Evolutionary conservation across 768 basidiomycete genomes (phyloP), one percentile per base, ranked within the genome.

Genomic region (Galerina marginata): DNA sequence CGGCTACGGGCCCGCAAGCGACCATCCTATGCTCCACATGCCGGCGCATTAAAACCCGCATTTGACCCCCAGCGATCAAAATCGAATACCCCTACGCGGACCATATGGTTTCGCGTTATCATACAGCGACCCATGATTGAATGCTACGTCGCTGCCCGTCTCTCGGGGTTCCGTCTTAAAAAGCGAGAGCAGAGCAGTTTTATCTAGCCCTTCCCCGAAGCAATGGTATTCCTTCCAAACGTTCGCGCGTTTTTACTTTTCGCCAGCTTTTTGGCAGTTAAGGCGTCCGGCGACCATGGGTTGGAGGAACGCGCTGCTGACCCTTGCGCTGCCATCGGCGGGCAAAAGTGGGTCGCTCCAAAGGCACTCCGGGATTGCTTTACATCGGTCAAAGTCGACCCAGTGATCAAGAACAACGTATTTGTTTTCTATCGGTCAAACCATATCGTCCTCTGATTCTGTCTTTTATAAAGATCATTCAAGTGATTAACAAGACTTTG

Each of bases 401-500:
- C 75, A 16, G 74, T 67, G 0, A 72, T 82, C 59, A 86, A 84
- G 67, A 69, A 76, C 33, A 88, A 87, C 69, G 86, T 87, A 66
- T n/a, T 79, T 58, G 6, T 26, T 50, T 29, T 63, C 6, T 20
- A 50, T 14, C 20, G 37, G 11, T 20, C 48, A 47, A 12, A 33
- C 46, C 37, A 40, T 7, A 4, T 38, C 6, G 44, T 9, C 29
- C 44, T 37, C 43, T 52, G n/a, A 26, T 33, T 20, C 38, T 12
- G 5, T 23, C 11, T 47, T 53, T 56, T n/a, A 29, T 52, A 16
- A 57, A 87, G 86, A 85, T 83, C 45, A 74, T 88, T n/a, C 80
- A 87, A 58, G 84, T 85, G 2, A 73, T 86, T 56, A 86, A 79
- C 67, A 86, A 83, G 64, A 84, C 83, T 1, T 70, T 87, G n/a